These are phyloP conservation scores for Nelumbo lutea DNA, from an alignment of 164 flowering plant species.

Conservation along the genomic window DNA sequence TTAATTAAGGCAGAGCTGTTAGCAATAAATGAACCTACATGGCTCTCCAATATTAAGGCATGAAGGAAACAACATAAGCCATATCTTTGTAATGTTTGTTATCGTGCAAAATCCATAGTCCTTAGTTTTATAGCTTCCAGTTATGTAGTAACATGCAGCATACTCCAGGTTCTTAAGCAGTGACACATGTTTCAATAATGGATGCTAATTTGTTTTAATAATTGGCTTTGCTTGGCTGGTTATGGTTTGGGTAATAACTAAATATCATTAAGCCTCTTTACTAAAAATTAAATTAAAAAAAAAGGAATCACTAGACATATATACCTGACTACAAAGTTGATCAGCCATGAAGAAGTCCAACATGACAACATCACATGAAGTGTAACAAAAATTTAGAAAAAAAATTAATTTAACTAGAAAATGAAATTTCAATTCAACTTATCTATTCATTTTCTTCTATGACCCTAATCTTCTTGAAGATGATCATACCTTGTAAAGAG, in stretches of 20 bases:
- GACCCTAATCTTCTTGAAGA: background rate
- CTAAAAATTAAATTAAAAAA: too few relatives aligned
- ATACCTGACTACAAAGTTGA: conserved; percentile 95
- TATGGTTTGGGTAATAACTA: too few relatives aligned
- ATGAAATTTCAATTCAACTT: too few relatives aligned
- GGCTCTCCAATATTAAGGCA: conserved; percentile 82
- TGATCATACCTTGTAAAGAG: conserved; percentile 71
- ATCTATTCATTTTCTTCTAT: too few relatives aligned
- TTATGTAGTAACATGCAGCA: too few relatives aligned
- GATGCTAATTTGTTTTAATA: too few relatives aligned
- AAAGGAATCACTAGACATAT: too few relatives aligned
- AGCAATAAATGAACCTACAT: too few relatives aligned
- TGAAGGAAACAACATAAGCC: conserved; percentile 24
- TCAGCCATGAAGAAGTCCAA: conserved; percentile 99
- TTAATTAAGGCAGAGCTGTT: too few relatives aligned
- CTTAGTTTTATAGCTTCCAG: conserved; percentile 74
- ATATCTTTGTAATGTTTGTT: conserved; percentile 48
- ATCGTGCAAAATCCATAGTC: too few relatives aligned
- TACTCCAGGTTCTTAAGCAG: conserved; percentile 44
- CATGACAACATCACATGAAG: conserved; percentile 68
- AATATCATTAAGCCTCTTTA: background rate
- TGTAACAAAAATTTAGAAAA: background rate
- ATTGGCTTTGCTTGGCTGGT: too few relatives aligned
- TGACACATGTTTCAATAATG: conserved; percentile 34
- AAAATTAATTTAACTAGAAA: too few relatives aligned